phyloP scores from a whole-genome alignment of 768 basidiomycete species.

The Tephrocybe sp. region DNA sequence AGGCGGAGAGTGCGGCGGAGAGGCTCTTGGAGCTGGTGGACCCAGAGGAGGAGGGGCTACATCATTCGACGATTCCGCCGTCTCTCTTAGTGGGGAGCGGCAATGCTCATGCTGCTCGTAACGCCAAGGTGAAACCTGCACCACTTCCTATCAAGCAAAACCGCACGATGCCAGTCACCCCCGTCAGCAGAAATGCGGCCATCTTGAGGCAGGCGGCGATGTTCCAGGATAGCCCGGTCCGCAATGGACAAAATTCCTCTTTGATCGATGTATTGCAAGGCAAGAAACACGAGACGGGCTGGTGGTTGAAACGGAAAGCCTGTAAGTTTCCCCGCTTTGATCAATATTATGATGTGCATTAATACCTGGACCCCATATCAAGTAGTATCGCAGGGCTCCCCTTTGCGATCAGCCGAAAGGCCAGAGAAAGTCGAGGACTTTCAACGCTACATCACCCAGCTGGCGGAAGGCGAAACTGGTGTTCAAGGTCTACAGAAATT shows the following conservation, averaged over 20 bases:
- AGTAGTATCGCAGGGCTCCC: slow-evolving; percentile 53
- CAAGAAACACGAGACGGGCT: slow-evolving; percentile 67
- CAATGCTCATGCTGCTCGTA: slow-evolving; percentile 35
- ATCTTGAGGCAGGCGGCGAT: slow-evolving; percentile 75
- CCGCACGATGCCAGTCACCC: slow-evolving; percentile 47
- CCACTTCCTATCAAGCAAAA: slow-evolving; percentile 33
- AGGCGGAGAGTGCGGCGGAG: slow-evolving; percentile 92
- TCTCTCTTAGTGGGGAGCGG: slow-evolving; percentile 49
- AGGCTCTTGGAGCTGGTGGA: slow-evolving; percentile 85
- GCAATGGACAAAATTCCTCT: slow-evolving; percentile 52
- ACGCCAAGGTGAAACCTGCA: slow-evolving; percentile 37
- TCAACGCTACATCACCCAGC: slow-evolving; percentile 47
- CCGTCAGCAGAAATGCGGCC: slow-evolving; percentile 53
- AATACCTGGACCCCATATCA: too few relatives aligned
- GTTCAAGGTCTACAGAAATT: slow-evolving; percentile 62
- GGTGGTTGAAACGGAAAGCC: slow-evolving; percentile 81
- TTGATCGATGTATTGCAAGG: slow-evolving; percentile 71
- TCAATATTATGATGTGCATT: too few relatives aligned
- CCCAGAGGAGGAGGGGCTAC: slow-evolving; percentile 61
- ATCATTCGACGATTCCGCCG: slow-evolving; percentile 52
- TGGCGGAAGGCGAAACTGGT: slow-evolving; percentile 55
- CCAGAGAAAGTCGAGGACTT: slow-evolving; percentile 50
- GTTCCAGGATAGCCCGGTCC: slow-evolving; percentile 80
- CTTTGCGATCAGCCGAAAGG: slow-evolving; percentile 37
- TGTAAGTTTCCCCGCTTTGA: slow-evolving; percentile 44